These are phyloP conservation scores for Thinopyrum elongatum DNA, from an alignment of 176 grass and related monocot genomes.

Conservation along the genomic window DNA sequence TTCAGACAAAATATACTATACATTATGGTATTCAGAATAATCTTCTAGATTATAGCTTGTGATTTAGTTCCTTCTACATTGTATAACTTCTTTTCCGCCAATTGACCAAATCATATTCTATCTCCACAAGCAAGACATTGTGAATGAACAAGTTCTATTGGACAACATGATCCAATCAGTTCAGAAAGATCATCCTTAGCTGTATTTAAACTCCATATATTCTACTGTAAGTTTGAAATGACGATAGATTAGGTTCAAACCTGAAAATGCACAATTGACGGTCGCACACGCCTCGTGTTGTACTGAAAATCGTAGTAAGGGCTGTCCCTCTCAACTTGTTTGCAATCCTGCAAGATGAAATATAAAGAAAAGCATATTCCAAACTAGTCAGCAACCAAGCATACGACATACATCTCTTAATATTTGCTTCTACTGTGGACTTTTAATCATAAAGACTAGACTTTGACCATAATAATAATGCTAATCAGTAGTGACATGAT, in stretches of 20 bases:
- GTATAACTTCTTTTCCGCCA: background rate
- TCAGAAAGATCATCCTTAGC: background rate
- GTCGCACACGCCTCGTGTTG: slow-evolving; percentile 69
- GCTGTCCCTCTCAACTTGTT: slow-evolving; percentile 50
- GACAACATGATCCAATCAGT: background rate
- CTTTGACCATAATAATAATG: slow-evolving; percentile 11
- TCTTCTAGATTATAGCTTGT: background rate
- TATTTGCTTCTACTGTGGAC: background rate
- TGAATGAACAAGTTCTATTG: background rate
- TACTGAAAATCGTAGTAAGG: slow-evolving; percentile 90
- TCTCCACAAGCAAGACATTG: background rate
- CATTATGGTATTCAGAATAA: background rate
- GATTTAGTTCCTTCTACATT: background rate
- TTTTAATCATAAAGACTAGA: background rate
- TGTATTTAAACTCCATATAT: background rate
- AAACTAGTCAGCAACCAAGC: slow-evolving; percentile 8
- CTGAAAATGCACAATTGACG: slow-evolving; percentile 94
- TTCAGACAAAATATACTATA: background rate
- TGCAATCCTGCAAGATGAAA: slow-evolving; percentile 52
- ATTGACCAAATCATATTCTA: background rate
- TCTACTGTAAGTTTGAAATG: slow-evolving; percentile 9
- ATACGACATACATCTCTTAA: background rate
- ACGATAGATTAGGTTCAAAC: slow-evolving; percentile 30
- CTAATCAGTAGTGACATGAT: background rate
- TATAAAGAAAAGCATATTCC: slow-evolving; percentile 11